phyloP scores from a whole-genome alignment of 2,329 filamentous ascomycete species.

The Orbilia ellipsospora region DNA sequence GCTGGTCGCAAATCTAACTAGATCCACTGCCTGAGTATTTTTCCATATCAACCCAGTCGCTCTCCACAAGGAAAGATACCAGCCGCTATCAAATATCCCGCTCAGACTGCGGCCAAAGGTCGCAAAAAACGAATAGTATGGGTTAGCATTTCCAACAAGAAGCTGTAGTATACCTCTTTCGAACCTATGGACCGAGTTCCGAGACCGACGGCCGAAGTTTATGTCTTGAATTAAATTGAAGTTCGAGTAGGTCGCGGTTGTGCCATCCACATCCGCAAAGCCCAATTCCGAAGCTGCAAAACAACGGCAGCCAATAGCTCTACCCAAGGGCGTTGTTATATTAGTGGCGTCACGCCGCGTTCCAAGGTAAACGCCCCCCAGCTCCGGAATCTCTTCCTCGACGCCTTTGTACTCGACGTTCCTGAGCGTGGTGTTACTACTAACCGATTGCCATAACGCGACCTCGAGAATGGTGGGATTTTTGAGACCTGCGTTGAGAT shows the following conservation, averaged over 20 bases:
- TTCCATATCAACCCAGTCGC: too few species aligned
- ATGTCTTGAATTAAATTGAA: neutral
- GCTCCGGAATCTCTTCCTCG: neutral
- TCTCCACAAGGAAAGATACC: neutral
- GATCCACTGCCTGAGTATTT: neutral
- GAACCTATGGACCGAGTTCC: neutral
- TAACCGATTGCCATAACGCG: neutral
- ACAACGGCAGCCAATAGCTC: slow-evolving; percentile 21
- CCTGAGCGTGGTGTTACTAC: neutral
- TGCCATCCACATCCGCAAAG: slow-evolving; percentile 10
- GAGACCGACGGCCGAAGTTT: neutral
- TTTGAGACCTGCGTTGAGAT: neutral
- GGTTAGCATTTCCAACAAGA: neutral
- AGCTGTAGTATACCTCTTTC: neutral
- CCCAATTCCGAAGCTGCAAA: slow-evolving; percentile 22
- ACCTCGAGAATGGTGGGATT: neutral
- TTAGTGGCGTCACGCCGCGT: too few species aligned
- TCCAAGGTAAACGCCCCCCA: neutral
- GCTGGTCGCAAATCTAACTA: neutral
- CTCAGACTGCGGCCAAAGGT: neutral
- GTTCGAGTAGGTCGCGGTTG: slow-evolving; percentile 5
- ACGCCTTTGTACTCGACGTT: neutral
- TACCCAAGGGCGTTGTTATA: neutral
- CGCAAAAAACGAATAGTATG: neutral
- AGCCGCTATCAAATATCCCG: neutral